A percentile compares a stretch with the other conserved stretches of the same genome.
Evolutionary conservation across 106 monocot species (phyloP).

Genomic region (Ottelia alismoides): DNA sequence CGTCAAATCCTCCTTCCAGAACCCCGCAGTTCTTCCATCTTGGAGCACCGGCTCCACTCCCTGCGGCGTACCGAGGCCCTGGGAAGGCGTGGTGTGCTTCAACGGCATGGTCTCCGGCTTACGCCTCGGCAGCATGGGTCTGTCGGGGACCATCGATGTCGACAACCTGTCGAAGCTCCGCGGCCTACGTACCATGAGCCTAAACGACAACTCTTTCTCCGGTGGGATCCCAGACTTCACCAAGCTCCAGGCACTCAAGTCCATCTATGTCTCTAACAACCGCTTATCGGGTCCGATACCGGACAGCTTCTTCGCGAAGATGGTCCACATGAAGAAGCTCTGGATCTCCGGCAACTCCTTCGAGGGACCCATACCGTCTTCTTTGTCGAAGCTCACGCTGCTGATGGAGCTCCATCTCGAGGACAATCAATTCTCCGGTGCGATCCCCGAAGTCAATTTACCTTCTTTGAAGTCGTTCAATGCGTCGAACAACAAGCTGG

Average conservation of each 20-base stretch:
- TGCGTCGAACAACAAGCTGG: too few relatives aligned
- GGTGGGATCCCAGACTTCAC: slow-evolving; percentile 49
- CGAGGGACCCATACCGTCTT: too few relatives aligned
- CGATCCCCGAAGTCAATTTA: too few relatives aligned
- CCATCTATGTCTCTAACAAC: slow-evolving; percentile 53
- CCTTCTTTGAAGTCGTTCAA: too few relatives aligned
- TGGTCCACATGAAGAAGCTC: too few relatives aligned
- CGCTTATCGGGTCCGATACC: slow-evolving; percentile 42
- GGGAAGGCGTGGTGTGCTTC: slow-evolving; percentile 55
- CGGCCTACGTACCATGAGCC: slow-evolving; percentile 37
- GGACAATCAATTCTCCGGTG: too few relatives aligned
- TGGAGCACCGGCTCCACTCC: slow-evolving; percentile 23
- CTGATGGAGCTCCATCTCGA: too few relatives aligned
- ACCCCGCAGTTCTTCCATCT: slow-evolving; percentile 30
- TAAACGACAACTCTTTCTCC: slow-evolving; percentile 45
- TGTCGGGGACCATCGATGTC: slow-evolving; percentile 41
- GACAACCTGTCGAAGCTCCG: slow-evolving; percentile 31
- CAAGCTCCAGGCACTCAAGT: slow-evolving; percentile 30
- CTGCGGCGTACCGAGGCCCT: slow-evolving; percentile 16
- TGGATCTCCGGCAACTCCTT: too few relatives aligned
- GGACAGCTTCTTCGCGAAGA: too few relatives aligned
- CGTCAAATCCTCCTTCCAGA: slow-evolving; percentile 34
- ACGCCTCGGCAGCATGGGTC: slow-evolving; percentile 25
- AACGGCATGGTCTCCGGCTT: slow-evolving; percentile 33
- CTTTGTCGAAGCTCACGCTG: too few relatives aligned